Conservation (phyloP, 805 yeast species). For the Ogataea polymorpha region DNA sequence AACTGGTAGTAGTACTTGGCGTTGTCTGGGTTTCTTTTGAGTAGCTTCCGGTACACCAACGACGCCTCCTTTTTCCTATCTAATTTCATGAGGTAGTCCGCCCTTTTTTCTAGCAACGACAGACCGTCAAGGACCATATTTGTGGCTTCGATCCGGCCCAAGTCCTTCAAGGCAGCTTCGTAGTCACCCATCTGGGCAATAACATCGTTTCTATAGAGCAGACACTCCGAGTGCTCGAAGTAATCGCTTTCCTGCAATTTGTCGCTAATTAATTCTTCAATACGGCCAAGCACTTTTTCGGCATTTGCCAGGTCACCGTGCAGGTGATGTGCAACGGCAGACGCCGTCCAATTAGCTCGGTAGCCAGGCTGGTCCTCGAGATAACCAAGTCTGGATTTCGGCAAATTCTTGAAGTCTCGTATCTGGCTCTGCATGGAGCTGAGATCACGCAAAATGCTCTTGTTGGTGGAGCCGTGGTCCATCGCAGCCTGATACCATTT, state of each 20-base stretch:
- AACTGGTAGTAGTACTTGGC: conserved; percentile 59
- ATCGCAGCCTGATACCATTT: conserved; percentile 73
- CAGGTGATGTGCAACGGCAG: conserved; percentile 82
- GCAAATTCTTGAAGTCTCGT: conserved; percentile 65
- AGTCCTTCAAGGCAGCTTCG: conserved; percentile 57
- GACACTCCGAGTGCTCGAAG: conserved; percentile 78
- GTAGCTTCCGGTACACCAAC: conserved; percentile 58
- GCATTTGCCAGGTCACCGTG: conserved; percentile 66
- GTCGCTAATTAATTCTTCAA: conserved; percentile 71
- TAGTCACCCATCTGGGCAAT: conserved; percentile 62
- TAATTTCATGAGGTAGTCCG: conserved; percentile 56
- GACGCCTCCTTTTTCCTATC: conserved; percentile 65
- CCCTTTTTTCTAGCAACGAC: conserved; percentile 63
- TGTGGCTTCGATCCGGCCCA: conserved; percentile 51
- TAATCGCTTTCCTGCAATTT: conserved; percentile 63
- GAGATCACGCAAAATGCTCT: conserved; percentile 77
- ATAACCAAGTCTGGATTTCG: conserved; percentile 61
- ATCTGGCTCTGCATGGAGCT: conserved; percentile 75
- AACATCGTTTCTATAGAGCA: conserved; percentile 67
- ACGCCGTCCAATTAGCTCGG: conserved; percentile 86
- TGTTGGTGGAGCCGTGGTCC: conserved; percentile 75
- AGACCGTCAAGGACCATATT: conserved; percentile 53
- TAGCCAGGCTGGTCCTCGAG: conserved; percentile 75
- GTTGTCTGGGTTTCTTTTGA: conserved; percentile 86
- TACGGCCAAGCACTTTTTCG: conserved; percentile 65